Conservation (phyloP, 345 rosid species). For the Schrenkiella parvula region DNA sequence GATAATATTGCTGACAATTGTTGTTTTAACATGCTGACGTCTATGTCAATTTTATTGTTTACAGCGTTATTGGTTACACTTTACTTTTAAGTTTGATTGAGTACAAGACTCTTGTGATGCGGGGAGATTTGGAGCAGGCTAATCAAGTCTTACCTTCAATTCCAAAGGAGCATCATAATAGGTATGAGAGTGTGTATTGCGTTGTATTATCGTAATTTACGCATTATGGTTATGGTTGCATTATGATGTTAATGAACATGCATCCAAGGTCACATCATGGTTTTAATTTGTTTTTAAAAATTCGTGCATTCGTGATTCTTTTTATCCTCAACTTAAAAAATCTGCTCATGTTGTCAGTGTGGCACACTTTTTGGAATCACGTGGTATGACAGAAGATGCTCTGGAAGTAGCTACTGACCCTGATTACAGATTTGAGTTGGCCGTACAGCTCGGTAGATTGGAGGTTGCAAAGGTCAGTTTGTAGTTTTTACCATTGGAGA, state of each 20-base stretch:
- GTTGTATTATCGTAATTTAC: not conserved
- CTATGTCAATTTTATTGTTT: constrained; percentile 6
- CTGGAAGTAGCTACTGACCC: constrained; percentile 84
- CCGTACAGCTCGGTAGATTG: constrained; percentile 80
- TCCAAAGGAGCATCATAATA: constrained; percentile 77
- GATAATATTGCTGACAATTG: not conserved
- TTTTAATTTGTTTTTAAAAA: not conserved
- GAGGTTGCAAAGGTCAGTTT: constrained; percentile 67
- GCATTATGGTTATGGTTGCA: not conserved
- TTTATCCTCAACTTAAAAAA: constrained; percentile 7
- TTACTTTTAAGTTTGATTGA: constrained; percentile 81
- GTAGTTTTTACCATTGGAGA: not conserved
- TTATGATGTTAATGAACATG: constrained; percentile 10
- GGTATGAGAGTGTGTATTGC: constrained; percentile 38
- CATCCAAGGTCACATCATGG: not conserved
- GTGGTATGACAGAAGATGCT: constrained; percentile 83
- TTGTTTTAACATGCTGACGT: constrained; percentile 9
- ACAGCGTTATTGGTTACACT: constrained; percentile 77
- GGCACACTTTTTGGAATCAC: constrained; percentile 89
- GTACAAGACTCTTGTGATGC: constrained; percentile 92
- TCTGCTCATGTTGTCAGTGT: constrained; percentile 48
- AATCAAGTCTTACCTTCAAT: constrained; percentile 68
- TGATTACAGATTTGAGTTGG: constrained; percentile 81
- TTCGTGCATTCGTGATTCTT: not conserved
- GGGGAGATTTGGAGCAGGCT: constrained; percentile 79